Base-by-base conservation (phyloP, 352 stramenopile genomes). In the Phytopythium montanum region DNA sequence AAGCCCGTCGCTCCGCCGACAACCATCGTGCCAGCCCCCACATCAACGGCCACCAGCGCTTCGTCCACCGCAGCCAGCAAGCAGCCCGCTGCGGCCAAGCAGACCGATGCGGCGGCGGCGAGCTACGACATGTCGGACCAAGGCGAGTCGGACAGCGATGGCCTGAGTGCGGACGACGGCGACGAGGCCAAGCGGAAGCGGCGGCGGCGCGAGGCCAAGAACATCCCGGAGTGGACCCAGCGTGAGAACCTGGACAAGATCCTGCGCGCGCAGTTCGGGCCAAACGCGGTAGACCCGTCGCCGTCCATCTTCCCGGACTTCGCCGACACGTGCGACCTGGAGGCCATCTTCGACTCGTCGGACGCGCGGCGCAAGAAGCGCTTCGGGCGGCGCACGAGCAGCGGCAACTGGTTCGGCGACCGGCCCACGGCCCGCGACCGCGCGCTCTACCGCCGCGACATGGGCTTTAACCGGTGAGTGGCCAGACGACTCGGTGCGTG, bases 81-180 rank as follows among this genome's bases (percentile, higher is more conserved):
- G 5, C 61, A 70, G 34, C 72, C 63, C 3, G 60, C 63, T 7
- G 39, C 25, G 36, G 66, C n/a, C 10, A n/a, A 19, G 23, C 44
- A 31, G 0, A 14, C 23, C 0, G 44, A 49, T 14, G 42, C 21
- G 33, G 5, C 73, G 23, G 50, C 73, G 34, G 52, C 71, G 14
- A 92, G 75, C 25, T 93, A 92, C 67, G 73, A 83, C 31, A 91
- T 94, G 72, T 95, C 86, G 25, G 86, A 95, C 54, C 87, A 90
- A 25, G 73, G 67, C n/a, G 76, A 92, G 33, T 90, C 74, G 29
- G 52, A 58, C 21, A 82, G 72, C 18, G 72, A 66, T 6, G 62
- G 67, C 28, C 68, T 73, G 14, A 78, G 62, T 51, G 68, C 64
- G 28, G 73, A 74, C 28, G 81, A 70, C 9, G 81, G 76, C 26